Evolutionary conservation across 1,284 basidiomycete species (phyloP), one percentile per base, ranked within the genome.

Genomic region (Exobasidium rhododendri): DNA sequence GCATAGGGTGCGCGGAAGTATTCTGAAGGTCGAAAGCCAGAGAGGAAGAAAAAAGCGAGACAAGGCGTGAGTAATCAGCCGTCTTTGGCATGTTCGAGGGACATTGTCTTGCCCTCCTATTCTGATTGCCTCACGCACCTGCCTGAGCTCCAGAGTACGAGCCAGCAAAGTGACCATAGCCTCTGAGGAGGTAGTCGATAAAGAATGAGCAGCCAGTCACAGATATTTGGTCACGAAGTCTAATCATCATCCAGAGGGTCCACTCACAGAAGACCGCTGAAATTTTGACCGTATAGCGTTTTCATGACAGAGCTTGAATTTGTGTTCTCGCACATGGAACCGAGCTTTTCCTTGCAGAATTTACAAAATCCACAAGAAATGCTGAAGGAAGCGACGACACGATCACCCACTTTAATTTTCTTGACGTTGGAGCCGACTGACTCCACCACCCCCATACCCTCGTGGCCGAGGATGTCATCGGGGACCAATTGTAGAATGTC

Each of bases 391-490:
- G 85, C 85, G 13, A 90, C 89, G 56, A 90, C 88, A 11, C 88
- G 84, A 68, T 90, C 85, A 14, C 88, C 88, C 4, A 81, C 65
- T 43, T 84, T 82, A 58, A 89, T 78, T 55, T 86, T 85, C 17
- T 51, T 60, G n/a, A 64, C 46, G n/a, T 20, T 32, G 11, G 26
- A 13, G 14, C 63, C 63, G 2, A 64, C 52, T 2, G 62, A 31
- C 14, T 58, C 62, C 10, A 65, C 52, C 13, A 64, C 40, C 20
- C 63, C 63, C 56, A 65, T 60, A 22, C 28, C 44, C 46, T 87
- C 89, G 74, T 90, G 89, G 0, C 89, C 89, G 0, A 90, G 81
- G 56, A 91, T 88, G 77, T 90, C 88, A 4, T 87, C 88, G 68
- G 86, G 85, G 75, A 88, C 84, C 49, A 91, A 71, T 4, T 85